phyloP scores from a whole-genome alignment of 1,139 yeast species.

The Kodamaea anthophila region DNA sequence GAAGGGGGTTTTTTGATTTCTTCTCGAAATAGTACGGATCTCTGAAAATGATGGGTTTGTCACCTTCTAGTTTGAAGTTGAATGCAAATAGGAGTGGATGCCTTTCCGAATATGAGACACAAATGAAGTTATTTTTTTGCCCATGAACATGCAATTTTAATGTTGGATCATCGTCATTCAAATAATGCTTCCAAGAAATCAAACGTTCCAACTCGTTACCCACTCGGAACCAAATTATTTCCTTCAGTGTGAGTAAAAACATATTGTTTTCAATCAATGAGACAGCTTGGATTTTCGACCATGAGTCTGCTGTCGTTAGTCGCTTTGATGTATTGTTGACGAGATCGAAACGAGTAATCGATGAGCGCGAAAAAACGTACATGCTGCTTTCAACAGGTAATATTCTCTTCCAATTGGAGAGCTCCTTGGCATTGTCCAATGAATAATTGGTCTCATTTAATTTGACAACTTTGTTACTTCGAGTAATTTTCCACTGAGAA shows the following conservation, averaged over 20 bases:
- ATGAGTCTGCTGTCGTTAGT: slow-evolving; percentile 45
- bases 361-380: slow-evolving; percentile 45
- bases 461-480: slow-evolving; percentile 2
- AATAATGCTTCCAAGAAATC: slow-evolving; percentile 66
- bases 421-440: slow-evolving; percentile 35
- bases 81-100: slow-evolving; percentile 37
- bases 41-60: slow-evolving; percentile 31
- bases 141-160: slow-evolving; percentile 31
- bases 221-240: slow-evolving; percentile 44
- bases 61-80: slow-evolving; percentile 36
- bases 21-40: slow-evolving; percentile 31
- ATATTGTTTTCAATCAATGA: slow-evolving; percentile 20
- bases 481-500: slow-evolving; percentile 28
- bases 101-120: slow-evolving; percentile 37
- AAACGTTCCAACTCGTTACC: slow-evolving; percentile 27
- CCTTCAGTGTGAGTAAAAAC: slow-evolving; percentile 55
- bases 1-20: slow-evolving; percentile 9
- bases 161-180: slow-evolving; percentile 52
- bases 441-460: not conserved
- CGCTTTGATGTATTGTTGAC: slow-evolving; percentile 17
- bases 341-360: slow-evolving; percentile 28
- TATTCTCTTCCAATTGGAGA: slow-evolving; percentile 52
- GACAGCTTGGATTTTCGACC: slow-evolving; percentile 52
- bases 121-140: slow-evolving; percentile 19
- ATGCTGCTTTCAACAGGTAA: slow-evolving; percentile 44